Percentiles rank a stretch among this genome's conserved stretches.
These are phyloP conservation scores for Globisporangium megalacanthum DNA, from an alignment of 352 stramenopile species.

Conservation along the genomic window DNA sequence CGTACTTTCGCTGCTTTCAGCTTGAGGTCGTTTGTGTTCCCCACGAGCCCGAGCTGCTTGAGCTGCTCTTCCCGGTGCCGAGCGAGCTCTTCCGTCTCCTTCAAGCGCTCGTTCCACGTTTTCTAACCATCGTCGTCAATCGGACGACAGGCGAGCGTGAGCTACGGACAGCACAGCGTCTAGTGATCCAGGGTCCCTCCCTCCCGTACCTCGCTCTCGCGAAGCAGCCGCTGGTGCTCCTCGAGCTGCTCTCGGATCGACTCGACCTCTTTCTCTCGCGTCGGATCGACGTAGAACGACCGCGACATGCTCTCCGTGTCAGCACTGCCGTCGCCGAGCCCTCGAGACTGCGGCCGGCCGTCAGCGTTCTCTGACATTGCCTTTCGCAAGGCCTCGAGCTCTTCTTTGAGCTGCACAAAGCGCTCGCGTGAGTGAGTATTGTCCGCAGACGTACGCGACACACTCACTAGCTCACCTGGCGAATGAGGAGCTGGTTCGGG, in stretches of 20 bases:
- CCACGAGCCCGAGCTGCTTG: slow-evolving; percentile 57
- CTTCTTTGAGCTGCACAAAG: slow-evolving; percentile 57
- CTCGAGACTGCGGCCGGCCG: slow-evolving; percentile 43
- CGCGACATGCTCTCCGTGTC: slow-evolving; percentile 17
- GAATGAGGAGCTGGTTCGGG: slow-evolving; percentile 83
- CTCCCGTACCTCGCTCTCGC: slow-evolving; percentile 59
- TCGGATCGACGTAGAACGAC: slow-evolving; percentile 28
- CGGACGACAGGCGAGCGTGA: neutral
- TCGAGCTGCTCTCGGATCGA: slow-evolving; percentile 69
- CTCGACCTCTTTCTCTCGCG: slow-evolving; percentile 50
- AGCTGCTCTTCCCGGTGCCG: slow-evolving; percentile 76
- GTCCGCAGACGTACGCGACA: neutral
- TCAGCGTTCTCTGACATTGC: slow-evolving; percentile 68
- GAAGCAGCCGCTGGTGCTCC: slow-evolving; percentile 66
- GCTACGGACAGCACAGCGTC: neutral
- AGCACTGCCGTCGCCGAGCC: slow-evolving; percentile 13
- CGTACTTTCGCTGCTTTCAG: slow-evolving; percentile 41
- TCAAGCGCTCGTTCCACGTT: slow-evolving; percentile 74
- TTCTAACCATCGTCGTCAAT: slow-evolving; percentile 27
- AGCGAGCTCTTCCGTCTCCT: slow-evolving; percentile 79
- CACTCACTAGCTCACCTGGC: slow-evolving; percentile 30
- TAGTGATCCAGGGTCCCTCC: too few relatives aligned
- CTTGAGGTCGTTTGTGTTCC: slow-evolving; percentile 52
- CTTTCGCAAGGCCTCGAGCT: slow-evolving; percentile 59
- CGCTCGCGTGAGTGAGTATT: neutral